Percentiles rank a stretch among this genome's conserved stretches.
These are phyloP conservation scores for Opeltia flavorubescens DNA, from an alignment of 495 filamentous ascomycete genomes.

Conservation along the genomic window DNA sequence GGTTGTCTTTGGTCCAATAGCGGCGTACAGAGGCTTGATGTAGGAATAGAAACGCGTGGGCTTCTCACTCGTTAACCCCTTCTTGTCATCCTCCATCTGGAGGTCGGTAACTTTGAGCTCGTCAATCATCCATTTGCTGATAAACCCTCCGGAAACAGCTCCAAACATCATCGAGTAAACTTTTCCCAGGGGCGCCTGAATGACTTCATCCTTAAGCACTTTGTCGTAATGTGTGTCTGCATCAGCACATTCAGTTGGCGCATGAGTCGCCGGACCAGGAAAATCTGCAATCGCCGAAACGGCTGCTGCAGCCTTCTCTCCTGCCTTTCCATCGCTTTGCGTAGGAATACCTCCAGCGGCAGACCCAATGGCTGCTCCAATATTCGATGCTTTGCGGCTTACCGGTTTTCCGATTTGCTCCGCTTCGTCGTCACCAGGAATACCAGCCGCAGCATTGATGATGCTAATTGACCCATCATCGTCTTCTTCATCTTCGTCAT, in stretches of 20 bases:
- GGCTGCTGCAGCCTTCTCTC: conserved; percentile 38
- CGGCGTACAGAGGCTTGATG: conserved; percentile 73
- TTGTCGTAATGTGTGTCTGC: conserved; percentile 66
- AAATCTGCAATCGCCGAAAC: conserved; percentile 50
- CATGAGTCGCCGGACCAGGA: conserved; percentile 74
- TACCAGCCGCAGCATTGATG: conserved; percentile 43
- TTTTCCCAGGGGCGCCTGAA: conserved; percentile 82
- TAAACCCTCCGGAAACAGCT: conserved; percentile 57
- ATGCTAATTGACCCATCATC: conserved; percentile 44
- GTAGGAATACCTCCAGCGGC: conserved; percentile 21
- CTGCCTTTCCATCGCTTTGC: conserved; percentile 31
- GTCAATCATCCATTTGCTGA: conserved; percentile 68
- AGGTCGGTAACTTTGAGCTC: conserved; percentile 86
- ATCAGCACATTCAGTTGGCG: conserved; percentile 73
- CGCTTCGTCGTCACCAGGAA: conserved; percentile 46
- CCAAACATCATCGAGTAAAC: conserved; percentile 83
- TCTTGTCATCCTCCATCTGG: conserved; percentile 66
- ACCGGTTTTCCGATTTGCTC: conserved; percentile 33
- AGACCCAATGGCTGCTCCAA: conserved; percentile 30
- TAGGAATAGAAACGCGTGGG: conserved; percentile 67
- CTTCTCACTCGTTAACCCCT: conserved; percentile 57
- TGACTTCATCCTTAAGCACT: conserved; percentile 67
- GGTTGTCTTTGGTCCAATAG: conserved; percentile 87
- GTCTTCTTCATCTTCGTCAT: conserved; percentile 59
- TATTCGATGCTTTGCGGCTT: conserved; percentile 52